A percentile compares a stretch with the other conserved stretches of the same genome.
Conservation (phyloP, 306 rosid species). For the Quillaja saponaria region DNA sequence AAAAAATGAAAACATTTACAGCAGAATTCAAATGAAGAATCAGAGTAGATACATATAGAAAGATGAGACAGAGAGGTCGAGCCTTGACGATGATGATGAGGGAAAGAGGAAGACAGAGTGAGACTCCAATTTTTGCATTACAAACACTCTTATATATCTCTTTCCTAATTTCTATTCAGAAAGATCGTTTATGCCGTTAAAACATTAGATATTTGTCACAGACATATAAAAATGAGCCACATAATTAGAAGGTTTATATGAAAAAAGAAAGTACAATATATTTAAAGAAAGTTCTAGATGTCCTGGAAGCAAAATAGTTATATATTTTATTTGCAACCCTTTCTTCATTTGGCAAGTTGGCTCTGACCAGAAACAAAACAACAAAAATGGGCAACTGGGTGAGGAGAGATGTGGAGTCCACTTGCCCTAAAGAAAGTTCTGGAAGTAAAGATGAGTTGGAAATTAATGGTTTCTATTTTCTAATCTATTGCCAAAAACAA, state of each 20-base stretch:
- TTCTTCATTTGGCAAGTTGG: slow-evolving; percentile 36
- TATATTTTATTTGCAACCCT: slow-evolving; percentile 8
- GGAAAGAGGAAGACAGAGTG: neutral
- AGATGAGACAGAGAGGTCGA: too few relatives aligned
- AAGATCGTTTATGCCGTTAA: slow-evolving; percentile 48
- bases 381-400: too few relatives aligned
- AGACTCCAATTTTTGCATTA: neutral
- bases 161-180: slow-evolving; percentile 27
- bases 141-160: neutral
- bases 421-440: slow-evolving; percentile 49
- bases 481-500: too few relatives aligned
- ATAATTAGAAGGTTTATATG: slow-evolving; percentile 11
- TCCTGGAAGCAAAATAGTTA: slow-evolving; percentile 17
- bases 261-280: neutral
- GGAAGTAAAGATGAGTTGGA: slow-evolving; percentile 41
- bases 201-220: neutral
- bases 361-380: too few relatives aligned
- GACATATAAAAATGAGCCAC: slow-evolving; percentile 8
- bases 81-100: neutral
- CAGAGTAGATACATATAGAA: too few relatives aligned
- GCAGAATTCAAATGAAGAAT: slow-evolving; percentile 5
- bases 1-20: neutral
- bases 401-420: too few relatives aligned
- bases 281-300: slow-evolving; percentile 57
- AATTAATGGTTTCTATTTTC: slow-evolving; percentile 21